phyloP scores from a whole-genome alignment of 1,284 basidiomycete genomes.

The Irpex lacteus region DNA sequence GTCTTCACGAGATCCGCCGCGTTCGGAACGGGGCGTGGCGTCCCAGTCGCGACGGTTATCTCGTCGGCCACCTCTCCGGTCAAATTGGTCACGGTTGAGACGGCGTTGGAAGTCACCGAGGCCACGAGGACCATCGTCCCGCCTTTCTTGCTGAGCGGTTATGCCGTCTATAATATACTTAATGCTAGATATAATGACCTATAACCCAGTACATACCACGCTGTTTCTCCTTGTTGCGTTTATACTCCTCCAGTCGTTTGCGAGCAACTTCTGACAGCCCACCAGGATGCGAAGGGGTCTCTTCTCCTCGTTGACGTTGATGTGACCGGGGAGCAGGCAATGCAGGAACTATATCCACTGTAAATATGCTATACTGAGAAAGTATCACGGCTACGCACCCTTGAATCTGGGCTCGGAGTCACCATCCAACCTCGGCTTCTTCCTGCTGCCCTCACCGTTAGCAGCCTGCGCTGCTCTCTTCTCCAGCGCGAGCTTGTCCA shows the following conservation, averaged over 20 bases:
- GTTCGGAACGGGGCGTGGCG: constrained; percentile 66
- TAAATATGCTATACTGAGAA: constrained; percentile 4
- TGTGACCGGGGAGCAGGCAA: constrained; percentile 62
- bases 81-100: constrained; percentile 54
- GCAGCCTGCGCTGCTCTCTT: constrained; percentile 49
- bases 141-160: constrained; percentile 48
- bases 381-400: constrained; percentile 43
- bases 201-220: too few relatives aligned
- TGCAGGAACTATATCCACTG: constrained; percentile 57
- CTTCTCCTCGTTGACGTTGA: constrained; percentile 74
- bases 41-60: constrained; percentile 52
- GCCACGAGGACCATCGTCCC: constrained; percentile 57
- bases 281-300: constrained; percentile 92
- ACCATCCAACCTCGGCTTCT: constrained; percentile 64
- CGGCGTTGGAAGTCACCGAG: constrained; percentile 71
- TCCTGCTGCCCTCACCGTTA: constrained; percentile 52
- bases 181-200: too few relatives aligned
- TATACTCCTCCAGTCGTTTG: constrained; percentile 72
- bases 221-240: constrained; percentile 65
- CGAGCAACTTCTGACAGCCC: constrained; percentile 79
- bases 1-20: constrained; percentile 55
- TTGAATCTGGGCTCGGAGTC: constrained; percentile 76
- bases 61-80: constrained; percentile 24
- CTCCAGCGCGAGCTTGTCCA: constrained; percentile 85
- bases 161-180: constrained; percentile 56